Conservation (phyloP, 2,329 filamentous ascomycete genomes). For the Nemania diffusa region DNA sequence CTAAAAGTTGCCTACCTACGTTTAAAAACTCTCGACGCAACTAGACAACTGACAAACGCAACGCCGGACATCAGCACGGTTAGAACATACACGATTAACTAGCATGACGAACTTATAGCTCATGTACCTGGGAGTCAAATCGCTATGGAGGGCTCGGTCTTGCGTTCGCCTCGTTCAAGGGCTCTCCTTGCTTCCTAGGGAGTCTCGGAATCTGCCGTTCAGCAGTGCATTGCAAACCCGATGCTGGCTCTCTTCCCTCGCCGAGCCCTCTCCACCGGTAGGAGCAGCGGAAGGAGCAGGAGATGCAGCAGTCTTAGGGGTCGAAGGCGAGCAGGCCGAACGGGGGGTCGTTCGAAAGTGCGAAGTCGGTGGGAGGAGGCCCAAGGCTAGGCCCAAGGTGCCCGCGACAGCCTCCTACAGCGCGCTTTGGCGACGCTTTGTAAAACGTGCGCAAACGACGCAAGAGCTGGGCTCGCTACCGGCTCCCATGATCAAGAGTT, state of each 20-base stretch:
- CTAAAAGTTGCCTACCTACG: too few species aligned
- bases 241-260: constrained; percentile 37
- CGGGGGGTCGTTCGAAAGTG: not conserved
- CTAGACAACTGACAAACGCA: not conserved
- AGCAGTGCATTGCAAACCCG: constrained; percentile 19
- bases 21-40: constrained; percentile 1
- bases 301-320: too few species aligned
- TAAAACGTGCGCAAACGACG: not conserved
- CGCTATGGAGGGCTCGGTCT: constrained; percentile 46
- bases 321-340: not conserved
- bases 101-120: constrained; percentile 46
- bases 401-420: too few species aligned
- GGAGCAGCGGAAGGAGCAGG: too few species aligned
- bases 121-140: constrained; percentile 49
- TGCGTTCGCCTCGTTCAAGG: constrained; percentile 37
- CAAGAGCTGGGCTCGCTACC: not conserved
- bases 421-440: not conserved
- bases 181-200: constrained; percentile 47
- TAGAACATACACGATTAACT: constrained; percentile 22
- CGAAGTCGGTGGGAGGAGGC: not conserved
- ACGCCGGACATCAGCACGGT: not conserved
- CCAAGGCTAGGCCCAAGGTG: not conserved
- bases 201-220: constrained; percentile 33
- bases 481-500: constrained; percentile 11
- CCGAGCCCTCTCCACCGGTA: not conserved